Evolutionary conservation across 139 green algal species (phyloP), one percentile per base, ranked within the genome.

Genomic region (Parachlorella kessleri): DNA sequence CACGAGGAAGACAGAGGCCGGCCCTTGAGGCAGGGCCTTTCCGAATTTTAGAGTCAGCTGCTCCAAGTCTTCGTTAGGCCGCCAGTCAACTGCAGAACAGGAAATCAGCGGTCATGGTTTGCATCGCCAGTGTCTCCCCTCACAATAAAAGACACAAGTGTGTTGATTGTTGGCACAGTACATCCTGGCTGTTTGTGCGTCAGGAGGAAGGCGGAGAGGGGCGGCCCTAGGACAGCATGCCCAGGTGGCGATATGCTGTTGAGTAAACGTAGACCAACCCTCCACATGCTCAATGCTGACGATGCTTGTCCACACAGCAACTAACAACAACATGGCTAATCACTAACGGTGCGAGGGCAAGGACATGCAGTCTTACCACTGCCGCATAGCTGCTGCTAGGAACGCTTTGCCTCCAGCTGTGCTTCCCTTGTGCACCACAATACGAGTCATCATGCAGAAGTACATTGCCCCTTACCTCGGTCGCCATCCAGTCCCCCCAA

Each of bases 41-140:
- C 77, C 33, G 40, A 90, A 85, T 32, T 77, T 36, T 74, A 90
- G 65, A 4, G 72, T 71, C 5, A 86, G 42, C 72, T 92, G 84
- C 76, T 83, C 76, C 33, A 38, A n/a, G n/a, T 63, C 65, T 33
- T 87, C 59, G 4, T 87, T 79, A 35, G 48, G 54, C 24, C 42
- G n/a, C 32, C 36, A n/a, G 3, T 21, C 28, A 23, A 6, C 37
- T 7, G 75, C 24, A n/a, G 24, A 59, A 59, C 14, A 18, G 48
- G 48, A 18, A 18, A 0, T 18, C 48, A 59, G 48, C 14, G 48
- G 48, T 14, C n/a, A n/a, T n/a, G 48, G 48, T 14, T 59, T 59
- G 48, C 48, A 59, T 18, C 14, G 48, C 48, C 14, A 18, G 48
- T n/a, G n/a, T n/a, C n/a, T n/a, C n/a, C n/a, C n/a, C n/a, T n/a